Evolutionary conservation across 2,329 filamentous ascomycete genomes (phyloP).

Genomic region (Botryotinia calthae): DNA sequence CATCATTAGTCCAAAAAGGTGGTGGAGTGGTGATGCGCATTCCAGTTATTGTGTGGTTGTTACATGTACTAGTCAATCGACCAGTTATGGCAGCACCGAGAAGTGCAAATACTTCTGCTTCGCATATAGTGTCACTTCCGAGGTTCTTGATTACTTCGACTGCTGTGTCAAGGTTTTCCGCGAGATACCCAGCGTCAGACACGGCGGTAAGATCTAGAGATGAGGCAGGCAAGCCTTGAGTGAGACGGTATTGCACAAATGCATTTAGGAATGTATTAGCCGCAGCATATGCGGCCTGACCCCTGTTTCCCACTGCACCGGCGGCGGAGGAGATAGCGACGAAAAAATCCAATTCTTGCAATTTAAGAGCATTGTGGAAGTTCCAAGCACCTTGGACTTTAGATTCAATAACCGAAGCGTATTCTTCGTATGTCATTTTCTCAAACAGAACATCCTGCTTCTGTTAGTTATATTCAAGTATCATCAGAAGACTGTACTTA

Average conservation of each 20-base stretch:
- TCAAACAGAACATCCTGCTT: constrained; percentile 31
- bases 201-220: constrained; percentile 40
- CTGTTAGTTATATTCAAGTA: not conserved
- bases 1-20: constrained; percentile 55
- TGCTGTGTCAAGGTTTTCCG: constrained; percentile 24
- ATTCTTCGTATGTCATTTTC: constrained; percentile 41
- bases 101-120: constrained; percentile 54
- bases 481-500: not conserved
- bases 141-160: constrained; percentile 34
- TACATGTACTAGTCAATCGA: constrained; percentile 43
- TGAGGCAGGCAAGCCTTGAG: constrained; percentile 32
- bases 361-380: constrained; percentile 33
- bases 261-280: constrained; percentile 43
- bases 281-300: constrained; percentile 43
- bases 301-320: constrained; percentile 41
- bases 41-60: constrained; percentile 53
- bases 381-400: constrained; percentile 41
- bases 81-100: constrained; percentile 52
- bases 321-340: constrained; percentile 43
- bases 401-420: constrained; percentile 37
- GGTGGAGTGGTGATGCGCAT: constrained; percentile 48
- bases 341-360: constrained; percentile 44
- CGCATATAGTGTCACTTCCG: constrained; percentile 47
- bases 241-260: constrained; percentile 36
- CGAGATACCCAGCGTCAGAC: constrained; percentile 32